phyloP scores from a whole-genome alignment of 768 basidiomycete genomes.

The Mycena vitilis region DNA sequence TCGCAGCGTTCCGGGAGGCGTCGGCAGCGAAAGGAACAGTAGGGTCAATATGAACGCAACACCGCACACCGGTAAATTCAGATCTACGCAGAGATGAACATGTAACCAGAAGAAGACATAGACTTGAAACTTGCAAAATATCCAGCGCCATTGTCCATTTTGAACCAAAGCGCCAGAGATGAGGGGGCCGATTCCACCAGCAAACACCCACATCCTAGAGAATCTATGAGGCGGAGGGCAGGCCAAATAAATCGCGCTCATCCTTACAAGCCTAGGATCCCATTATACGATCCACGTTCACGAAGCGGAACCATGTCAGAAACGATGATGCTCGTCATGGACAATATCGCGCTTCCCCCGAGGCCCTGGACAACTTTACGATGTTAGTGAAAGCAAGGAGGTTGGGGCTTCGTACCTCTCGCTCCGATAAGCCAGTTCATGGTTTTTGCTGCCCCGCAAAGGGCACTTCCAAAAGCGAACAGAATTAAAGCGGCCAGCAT shows the following conservation, averaged over 20 bases:
- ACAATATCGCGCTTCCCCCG: constrained; percentile 5
- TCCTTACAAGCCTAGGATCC: constrained; percentile 43
- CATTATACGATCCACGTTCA: constrained; percentile 46
- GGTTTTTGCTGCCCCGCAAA: constrained; percentile 46
- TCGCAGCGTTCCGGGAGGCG: constrained; percentile 43
- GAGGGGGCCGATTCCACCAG: constrained; percentile 45
- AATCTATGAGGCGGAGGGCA: not conserved
- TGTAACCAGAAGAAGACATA: constrained; percentile 42
- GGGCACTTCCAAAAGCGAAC: constrained; percentile 45
- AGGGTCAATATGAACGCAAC: constrained; percentile 41
- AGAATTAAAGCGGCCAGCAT: constrained; percentile 36
- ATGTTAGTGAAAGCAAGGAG: too few relatives aligned
- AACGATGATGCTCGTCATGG: constrained; percentile 43
- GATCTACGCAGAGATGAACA: constrained; percentile 37
- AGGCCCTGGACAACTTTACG: constrained; percentile 16
- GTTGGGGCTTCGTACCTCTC: not conserved
- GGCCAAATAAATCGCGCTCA: not conserved
- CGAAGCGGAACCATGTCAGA: constrained; percentile 46
- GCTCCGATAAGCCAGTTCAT: constrained; percentile 43
- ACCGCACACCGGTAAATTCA: constrained; percentile 12
- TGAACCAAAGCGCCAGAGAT: constrained; percentile 48
- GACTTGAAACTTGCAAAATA: constrained; percentile 46
- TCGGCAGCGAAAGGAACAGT: constrained; percentile 46
- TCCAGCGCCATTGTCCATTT: constrained; percentile 51
- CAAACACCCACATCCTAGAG: constrained; percentile 46